phyloP scores from a whole-genome alignment of 805 yeast genomes.

The Kuraishia capsulata region DNA sequence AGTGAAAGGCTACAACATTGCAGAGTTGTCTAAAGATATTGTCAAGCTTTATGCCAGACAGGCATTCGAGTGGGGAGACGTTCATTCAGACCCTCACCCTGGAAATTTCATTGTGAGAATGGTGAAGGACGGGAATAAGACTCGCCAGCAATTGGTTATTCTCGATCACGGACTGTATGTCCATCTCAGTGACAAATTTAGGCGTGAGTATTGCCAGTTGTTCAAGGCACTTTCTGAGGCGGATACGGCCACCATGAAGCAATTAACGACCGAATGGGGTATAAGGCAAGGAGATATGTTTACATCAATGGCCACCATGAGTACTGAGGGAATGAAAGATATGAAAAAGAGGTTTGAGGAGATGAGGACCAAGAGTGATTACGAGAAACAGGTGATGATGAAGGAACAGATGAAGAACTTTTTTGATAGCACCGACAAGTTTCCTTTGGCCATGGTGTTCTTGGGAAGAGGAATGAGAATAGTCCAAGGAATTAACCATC shows the following conservation, averaged over 20 bases:
- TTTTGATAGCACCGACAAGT: constrained; percentile 50
- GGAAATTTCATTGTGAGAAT: constrained; percentile 59
- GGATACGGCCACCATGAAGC: constrained; percentile 35
- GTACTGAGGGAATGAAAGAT: constrained; percentile 27
- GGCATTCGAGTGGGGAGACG: constrained; percentile 57
- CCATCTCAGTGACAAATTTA: constrained; percentile 37
- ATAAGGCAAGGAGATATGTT: constrained; percentile 50
- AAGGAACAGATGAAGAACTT: constrained; percentile 44
- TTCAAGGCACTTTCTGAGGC: constrained; percentile 57
- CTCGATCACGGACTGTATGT: constrained; percentile 73
- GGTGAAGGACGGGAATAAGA: constrained; percentile 11
- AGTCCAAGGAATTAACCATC: constrained; percentile 59
- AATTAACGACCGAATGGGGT: constrained; percentile 58
- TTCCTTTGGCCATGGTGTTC: constrained; percentile 60
- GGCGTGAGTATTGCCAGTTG: constrained; percentile 45
- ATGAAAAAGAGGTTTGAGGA: constrained; percentile 13
- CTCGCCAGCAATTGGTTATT: constrained; percentile 51
- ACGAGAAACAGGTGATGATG: constrained; percentile 31
- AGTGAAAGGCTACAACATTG: constrained; percentile 27
- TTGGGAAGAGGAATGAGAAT: constrained; percentile 66
- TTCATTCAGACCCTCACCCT: constrained; percentile 77
- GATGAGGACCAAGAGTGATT: constrained; percentile 22
- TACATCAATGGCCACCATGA: constrained; percentile 44
- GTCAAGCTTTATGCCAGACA: constrained; percentile 45
- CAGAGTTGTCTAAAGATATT: constrained; percentile 38